Percentiles rank a stretch among this genome's conserved stretches.
Evolutionary conservation across 106 monocot genomes (phyloP).

Genomic region (Acorus gramineus): DNA sequence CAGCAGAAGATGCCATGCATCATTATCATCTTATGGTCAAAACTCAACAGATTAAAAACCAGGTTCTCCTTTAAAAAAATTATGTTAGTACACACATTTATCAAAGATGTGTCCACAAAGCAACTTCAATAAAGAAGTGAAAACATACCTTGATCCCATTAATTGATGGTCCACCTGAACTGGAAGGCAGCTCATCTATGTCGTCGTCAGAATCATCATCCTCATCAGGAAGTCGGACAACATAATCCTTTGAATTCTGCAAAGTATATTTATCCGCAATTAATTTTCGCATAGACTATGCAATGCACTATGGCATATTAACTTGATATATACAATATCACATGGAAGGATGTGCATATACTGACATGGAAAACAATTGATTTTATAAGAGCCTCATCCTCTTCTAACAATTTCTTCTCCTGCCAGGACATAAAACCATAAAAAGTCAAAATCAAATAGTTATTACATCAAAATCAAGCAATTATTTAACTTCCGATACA

Average conservation of each 20-base stretch:
- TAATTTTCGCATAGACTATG: no score
- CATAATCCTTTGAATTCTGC: constrained; percentile 51
- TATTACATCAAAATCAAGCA: neutral
- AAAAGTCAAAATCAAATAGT: neutral
- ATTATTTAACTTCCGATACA: no score
- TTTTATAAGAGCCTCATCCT: constrained; percentile 80
- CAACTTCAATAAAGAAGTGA: neutral
- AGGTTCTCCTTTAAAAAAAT: no score
- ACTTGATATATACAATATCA: neutral
- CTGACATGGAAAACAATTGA: constrained; percentile 59
- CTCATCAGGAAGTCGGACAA: constrained; percentile 50
- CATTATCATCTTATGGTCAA: no score
- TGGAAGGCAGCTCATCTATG: constrained; percentile 5
- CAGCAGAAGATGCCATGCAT: no score
- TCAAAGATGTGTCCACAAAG: no score
- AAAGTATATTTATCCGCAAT: constrained; percentile 5
- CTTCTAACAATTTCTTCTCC: constrained; percentile 58
- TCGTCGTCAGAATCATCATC: constrained; percentile 29
- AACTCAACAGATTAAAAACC: no score
- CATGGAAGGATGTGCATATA: neutral
- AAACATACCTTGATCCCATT: constrained; percentile 12
- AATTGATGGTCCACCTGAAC: neutral
- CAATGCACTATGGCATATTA: no score
- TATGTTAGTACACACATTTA: no score
- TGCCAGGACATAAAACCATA: constrained; percentile 12